Evolutionary conservation across 352 stramenopile species (phyloP), one percentile per base, ranked within the genome.

Genomic region (Phytopythium helicoides): DNA sequence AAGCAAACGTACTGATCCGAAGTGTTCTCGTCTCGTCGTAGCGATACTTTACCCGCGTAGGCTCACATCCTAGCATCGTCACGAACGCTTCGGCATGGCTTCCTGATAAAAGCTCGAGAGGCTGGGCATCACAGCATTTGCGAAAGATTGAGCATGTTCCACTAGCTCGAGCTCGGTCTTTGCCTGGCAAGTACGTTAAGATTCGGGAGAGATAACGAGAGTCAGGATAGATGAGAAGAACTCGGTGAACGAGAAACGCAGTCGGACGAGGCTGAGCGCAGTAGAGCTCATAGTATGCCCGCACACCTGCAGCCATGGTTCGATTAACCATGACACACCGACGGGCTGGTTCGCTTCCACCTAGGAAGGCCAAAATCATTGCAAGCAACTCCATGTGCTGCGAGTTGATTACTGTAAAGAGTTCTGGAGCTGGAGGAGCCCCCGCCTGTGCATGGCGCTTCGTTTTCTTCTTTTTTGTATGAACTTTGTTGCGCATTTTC

Each of bases 311-410:
- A 2, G 56, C 52, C 18, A 70, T 55, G 3, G 61, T 48, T 11
- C 65, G 67, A 49, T 81, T 87, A 10, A 87, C 60, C 7, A 56
- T 58, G 25, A 63, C 45, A 34, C 60, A 79, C 23, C 57, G 28
- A 25, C 34, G 42, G 9, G 52, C 68, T 31, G 71, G 68, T 22
- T 79, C 61, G 0, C 54, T 51, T 5, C 57, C 44, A 6, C 56
- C 52, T 14, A 87, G 48, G 45, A 80, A 87, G 7, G 52, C 51
- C 18, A 87, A 55, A 39, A 87, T 55, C 12, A 38, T 34, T 31
- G 58, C 71, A 33, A 76, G 23, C 2, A 83, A 47, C 21, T 39
- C 28, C 10, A 62, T 36, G 35, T 69, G 58, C 8, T 58, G 36
- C 1, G 23, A 14, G 44, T 45, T 64, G 4, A 48, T 38, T 25